Base-by-base conservation (phyloP, 2,329 filamentous ascomycete species). In the Zymoseptoria tritici region DNA sequence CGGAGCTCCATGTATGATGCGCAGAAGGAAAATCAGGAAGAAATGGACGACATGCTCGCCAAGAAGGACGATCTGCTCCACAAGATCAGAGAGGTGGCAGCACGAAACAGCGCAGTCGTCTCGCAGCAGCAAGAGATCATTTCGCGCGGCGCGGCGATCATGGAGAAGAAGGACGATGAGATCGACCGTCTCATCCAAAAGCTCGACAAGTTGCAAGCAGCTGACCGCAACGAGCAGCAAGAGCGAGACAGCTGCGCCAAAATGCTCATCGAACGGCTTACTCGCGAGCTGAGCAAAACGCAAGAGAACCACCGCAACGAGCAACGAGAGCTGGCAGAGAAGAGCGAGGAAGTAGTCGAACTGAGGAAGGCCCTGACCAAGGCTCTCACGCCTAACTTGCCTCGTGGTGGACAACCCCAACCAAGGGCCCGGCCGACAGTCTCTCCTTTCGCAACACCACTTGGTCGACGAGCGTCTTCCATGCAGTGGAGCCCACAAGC, bases 111-210 rank as follows among this genome's bases (percentile, higher is more conserved):
- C 54, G 63, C 56, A 9, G 52, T 71, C 20, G 54, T 64, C 8
- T 36, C 57, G n/a, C 59, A 65, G 52, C 68, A 70, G 58, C 64
- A 68, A 42, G 52, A 65, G 22, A 64, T 69, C 54, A 69, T 71
- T 49, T 59, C 58, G 2, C 62, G 66, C 16, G 65, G 67, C 36
- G 65, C 63, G 13, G 57, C 49, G 13, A 57, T 69, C 24, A 58
- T 69, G 52, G 55, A 65, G 51, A 56, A 67, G 42, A 60, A 59
- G 21, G 65, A 69, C 42, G 59, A 59, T 22, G 63, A 66, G 51
- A 63, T 69, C 58, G 67, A 63, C 24, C 50, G 55, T 36, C 51
- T 66, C 6, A 58, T 55, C 8, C 55, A 59, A 13, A 56, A 66
- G 49, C 50, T 68, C 11, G 58, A 60, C 22, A 57, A 42, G 4